A percentile compares a stretch with the other conserved stretches of the same genome.
Conservation (phyloP, 768 basidiomycete species). For the Heimioporus sp. region DNA sequence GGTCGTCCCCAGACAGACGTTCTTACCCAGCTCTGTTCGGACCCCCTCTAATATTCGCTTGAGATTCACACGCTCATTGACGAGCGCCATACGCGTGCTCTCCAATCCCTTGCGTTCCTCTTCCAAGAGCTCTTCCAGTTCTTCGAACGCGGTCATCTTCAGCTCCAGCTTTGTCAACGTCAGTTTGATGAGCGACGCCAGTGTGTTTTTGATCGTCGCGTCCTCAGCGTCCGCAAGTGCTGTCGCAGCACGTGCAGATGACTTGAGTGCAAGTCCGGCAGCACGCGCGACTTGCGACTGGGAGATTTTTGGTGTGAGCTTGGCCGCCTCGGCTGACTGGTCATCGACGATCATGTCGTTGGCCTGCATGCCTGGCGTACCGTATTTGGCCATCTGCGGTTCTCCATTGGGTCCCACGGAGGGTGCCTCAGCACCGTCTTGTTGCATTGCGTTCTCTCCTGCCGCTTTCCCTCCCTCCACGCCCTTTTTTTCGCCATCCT, state of each 20-base stretch:
- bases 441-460: conserved; percentile 39
- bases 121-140: conserved; percentile 88
- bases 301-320: conserved; percentile 42
- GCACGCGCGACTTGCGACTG: conserved; percentile 80
- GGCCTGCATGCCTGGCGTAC: conserved; percentile 14
- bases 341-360: conserved; percentile 48
- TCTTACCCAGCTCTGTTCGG: conserved; percentile 59
- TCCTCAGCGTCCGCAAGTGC: conserved; percentile 83
- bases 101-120: conserved; percentile 87
- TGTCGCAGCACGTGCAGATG: conserved; percentile 83
- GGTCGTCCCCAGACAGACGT: conserved; percentile 49
- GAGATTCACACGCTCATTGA: conserved; percentile 72
- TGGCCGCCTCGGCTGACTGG: conserved; percentile 25
- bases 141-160: conserved; percentile 94
- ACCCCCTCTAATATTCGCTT: conserved; percentile 73
- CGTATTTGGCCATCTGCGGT: conserved; percentile 12
- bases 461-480: conserved; percentile 37
- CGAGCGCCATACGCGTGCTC: conserved; percentile 72
- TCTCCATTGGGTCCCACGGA: conserved; percentile 10
- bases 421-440: conserved; percentile 23
- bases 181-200: conserved; percentile 83
- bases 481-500: conserved; percentile 21
- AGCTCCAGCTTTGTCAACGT: conserved; percentile 87
- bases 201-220: conserved; percentile 68
- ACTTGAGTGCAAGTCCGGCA: conserved; percentile 82